These are phyloP conservation scores for Candida wancherniae DNA, from an alignment of 805 yeast genomes.

Conservation along the genomic window DNA sequence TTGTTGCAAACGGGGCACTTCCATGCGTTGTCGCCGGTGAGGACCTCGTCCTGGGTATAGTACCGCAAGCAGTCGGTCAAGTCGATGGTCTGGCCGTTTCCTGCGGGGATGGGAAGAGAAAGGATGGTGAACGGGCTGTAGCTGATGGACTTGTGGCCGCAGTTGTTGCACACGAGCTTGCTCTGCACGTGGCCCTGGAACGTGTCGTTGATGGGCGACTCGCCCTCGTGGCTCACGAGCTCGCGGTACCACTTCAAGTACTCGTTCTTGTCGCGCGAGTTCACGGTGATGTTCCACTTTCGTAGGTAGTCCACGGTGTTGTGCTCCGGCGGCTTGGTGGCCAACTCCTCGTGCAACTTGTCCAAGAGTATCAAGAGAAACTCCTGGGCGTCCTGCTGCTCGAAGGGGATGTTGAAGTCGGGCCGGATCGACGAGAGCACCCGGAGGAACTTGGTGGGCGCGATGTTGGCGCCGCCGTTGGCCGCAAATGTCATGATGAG, in stretches of 20 bases:
- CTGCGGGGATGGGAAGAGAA: conserved; percentile 55
- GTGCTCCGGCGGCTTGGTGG: conserved; percentile 19
- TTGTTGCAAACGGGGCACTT: conserved; percentile 68
- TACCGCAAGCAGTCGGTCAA: conserved; percentile 60
- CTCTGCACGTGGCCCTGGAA: conserved; percentile 75
- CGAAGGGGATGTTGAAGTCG: conserved; percentile 62
- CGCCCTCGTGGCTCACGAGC: conserved; percentile 50
- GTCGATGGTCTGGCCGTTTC: conserved; percentile 24
- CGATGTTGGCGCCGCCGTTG: conserved; percentile 57
- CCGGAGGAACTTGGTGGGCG: conserved; percentile 61
- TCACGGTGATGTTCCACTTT: conserved; percentile 31
- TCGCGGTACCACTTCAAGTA: conserved; percentile 60
- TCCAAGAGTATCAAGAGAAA: conserved; percentile 63
- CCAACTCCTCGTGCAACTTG: conserved; percentile 62
- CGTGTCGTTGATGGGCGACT: conserved; percentile 59
- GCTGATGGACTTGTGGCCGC: conserved; percentile 56
- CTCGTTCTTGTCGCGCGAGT: conserved; percentile 38
- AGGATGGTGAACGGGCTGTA: conserved; percentile 60
- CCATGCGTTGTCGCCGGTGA: conserved; percentile 80
- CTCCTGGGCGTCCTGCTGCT: conserved; percentile 82
- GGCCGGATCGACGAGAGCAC: conserved; percentile 52
- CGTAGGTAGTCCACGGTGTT: conserved; percentile 20
- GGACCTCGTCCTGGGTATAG: conserved; percentile 59
- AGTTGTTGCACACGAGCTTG: conserved; percentile 55
- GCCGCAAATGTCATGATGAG: conserved; percentile 54